These are phyloP conservation scores for Pichia sp. DNA, from an alignment of 1,139 yeast species.

Conservation along the genomic window DNA sequence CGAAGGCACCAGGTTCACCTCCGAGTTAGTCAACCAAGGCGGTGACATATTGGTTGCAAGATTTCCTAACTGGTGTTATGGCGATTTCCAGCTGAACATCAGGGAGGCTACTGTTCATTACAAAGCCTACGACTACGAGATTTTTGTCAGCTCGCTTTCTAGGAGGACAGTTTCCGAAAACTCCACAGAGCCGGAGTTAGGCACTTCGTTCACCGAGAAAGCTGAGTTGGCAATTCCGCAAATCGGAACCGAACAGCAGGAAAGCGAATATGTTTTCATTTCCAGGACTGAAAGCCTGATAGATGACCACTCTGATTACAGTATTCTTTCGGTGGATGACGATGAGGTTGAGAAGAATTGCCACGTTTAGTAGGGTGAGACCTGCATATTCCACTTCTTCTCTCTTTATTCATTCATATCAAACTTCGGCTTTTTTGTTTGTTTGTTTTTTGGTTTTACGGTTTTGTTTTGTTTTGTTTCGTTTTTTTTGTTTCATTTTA, in stretches of 20 bases:
- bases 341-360: background rate
- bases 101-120: conserved; percentile 6
- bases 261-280: conserved; percentile 9
- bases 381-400: background rate
- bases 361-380: background rate
- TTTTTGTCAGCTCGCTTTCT: background rate
- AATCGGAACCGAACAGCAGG: background rate
- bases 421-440: background rate
- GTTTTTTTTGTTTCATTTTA: too few relatives aligned
- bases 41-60: conserved; percentile 1
- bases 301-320: conserved; percentile 10
- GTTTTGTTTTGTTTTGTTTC: background rate
- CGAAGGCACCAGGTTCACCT: conserved; percentile 4
- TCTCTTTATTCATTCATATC: background rate
- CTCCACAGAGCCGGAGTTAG: background rate
- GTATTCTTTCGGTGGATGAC: conserved; percentile 10
- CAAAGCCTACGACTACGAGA: conserved; percentile 2
- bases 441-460: background rate
- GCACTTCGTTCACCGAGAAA: background rate
- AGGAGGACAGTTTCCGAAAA: background rate
- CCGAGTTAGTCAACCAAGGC: conserved; percentile 6
- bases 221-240: conserved; percentile 3
- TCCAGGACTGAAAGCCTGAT: conserved; percentile 4
- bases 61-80: conserved; percentile 8
- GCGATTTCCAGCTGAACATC: background rate